Evolutionary conservation across 441 rosid species (phyloP).

Genomic region (Gossypium schwendimanii): DNA sequence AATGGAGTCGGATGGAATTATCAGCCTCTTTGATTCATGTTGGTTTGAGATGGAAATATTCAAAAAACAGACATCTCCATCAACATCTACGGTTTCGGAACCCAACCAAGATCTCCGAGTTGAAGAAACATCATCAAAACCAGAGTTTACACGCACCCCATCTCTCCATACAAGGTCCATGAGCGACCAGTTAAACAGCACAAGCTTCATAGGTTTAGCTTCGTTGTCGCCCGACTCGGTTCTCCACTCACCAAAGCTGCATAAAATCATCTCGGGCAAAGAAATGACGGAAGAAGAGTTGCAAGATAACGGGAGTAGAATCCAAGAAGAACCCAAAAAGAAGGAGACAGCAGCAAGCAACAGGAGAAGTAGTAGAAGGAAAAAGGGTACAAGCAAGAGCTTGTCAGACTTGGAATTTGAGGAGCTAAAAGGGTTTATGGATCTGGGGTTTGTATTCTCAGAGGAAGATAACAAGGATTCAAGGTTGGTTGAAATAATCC

Average conservation of each 20-base stretch:
- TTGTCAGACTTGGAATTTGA: conserved; percentile 57
- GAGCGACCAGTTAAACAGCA: conserved; percentile 34
- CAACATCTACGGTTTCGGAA: conserved; percentile 10
- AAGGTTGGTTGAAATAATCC: conserved; percentile 61
- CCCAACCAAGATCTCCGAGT: conserved; percentile 18
- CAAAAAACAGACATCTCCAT: conserved; percentile 15
- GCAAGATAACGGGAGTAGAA: background rate
- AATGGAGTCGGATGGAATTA: conserved; percentile 26
- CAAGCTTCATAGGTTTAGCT: conserved; percentile 17
- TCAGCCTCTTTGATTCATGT: background rate
- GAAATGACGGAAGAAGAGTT: conserved; percentile 24
- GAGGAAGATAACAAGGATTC: conserved; percentile 61
- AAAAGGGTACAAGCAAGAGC: conserved; percentile 32
- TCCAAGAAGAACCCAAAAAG: conserved; percentile 1
- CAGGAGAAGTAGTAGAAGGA: conserved; percentile 17
- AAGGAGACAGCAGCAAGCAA: background rate
- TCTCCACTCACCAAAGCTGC: conserved; percentile 28
- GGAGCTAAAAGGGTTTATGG: conserved; percentile 80
- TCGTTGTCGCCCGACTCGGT: conserved; percentile 43
- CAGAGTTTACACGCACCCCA: conserved; percentile 23
- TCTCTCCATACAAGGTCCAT: conserved; percentile 35
- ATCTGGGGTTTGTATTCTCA: conserved; percentile 78
- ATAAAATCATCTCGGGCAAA: conserved; percentile 36
- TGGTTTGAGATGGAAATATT: conserved; percentile 30
- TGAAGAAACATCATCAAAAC: conserved; percentile 15